Base-by-base conservation (phyloP, 1,284 basidiomycete species). In the Meripilus lineatus region DNA sequence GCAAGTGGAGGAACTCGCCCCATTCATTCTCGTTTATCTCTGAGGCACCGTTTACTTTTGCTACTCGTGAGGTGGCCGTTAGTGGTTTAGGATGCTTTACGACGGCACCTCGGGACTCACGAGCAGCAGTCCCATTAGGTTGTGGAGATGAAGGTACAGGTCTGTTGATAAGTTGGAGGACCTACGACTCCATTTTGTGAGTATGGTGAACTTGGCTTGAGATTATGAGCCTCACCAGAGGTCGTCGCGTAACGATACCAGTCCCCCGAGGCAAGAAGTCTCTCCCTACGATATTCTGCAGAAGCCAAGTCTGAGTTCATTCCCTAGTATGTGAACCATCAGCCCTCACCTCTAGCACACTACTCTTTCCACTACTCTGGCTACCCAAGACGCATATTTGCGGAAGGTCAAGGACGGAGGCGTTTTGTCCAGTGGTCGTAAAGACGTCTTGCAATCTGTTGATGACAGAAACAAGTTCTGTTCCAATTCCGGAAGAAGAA, bases 1-100 rank as follows among this genome's bases (percentile, higher is more conserved):
- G 93, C 37, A 96, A 76, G 64, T 96, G 93, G 35, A 98, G 71
- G 74, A 99, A 99, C 70, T 99, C 95, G 61, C 94, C 95, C 95
- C 95, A 99, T 68, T 98, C 95, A 58, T 96, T 83, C 48, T 82
- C 73, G 64, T 93, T 96, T 62, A 84, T 89, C 39, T 77, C 72
- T 53, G 84, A 75, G 65, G 86, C 83, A 26, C 56, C 58, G n/a
- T 51, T n/a, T n/a, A 32, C 32, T 33, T 13, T 17, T 22, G 11
- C 6, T 5, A 28, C 30, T 15, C 32, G 32, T 38, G 7, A 42
- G 28, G 14, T 20, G 26, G 15, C 0, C 24, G 23, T 10, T 5
- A 24, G 22, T 11, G 26, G 41, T n/a, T n/a, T n/a, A n/a, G n/a
- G n/a, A n/a, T n/a, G n/a, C n/a, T n/a, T n/a, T n/a, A n/a, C n/a